These are phyloP conservation scores for Chaetomidium leptoderma DNA, from an alignment of 495 filamentous ascomycete species.

Conservation along the genomic window DNA sequence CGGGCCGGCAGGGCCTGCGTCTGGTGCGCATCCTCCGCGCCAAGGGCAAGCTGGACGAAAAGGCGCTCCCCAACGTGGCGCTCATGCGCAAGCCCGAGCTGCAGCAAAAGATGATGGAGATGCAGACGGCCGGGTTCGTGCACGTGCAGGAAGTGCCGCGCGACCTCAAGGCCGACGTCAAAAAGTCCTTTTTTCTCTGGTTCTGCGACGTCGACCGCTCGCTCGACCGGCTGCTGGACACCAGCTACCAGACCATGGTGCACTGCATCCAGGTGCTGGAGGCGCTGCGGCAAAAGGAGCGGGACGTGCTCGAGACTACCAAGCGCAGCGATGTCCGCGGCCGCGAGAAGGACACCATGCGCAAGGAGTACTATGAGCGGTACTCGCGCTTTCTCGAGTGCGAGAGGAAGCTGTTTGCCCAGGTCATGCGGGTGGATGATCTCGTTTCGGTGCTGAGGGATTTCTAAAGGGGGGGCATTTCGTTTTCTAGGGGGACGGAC, in stretches of 20 bases:
- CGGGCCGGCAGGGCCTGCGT: slow-evolving; percentile 69
- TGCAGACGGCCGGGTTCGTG: slow-evolving; percentile 78
- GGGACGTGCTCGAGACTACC: slow-evolving; percentile 66
- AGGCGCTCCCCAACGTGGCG: slow-evolving; percentile 65
- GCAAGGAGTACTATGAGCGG: slow-evolving; percentile 58
- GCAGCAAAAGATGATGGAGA: slow-evolving; percentile 70
- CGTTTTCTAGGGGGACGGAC: too few species aligned
- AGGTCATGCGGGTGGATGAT: slow-evolving; percentile 76
- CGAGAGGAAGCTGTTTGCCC: slow-evolving; percentile 71
- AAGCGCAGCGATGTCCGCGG: slow-evolving; percentile 79
- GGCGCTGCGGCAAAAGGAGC: slow-evolving; percentile 62
- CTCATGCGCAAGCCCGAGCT: slow-evolving; percentile 76
- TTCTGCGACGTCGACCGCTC: slow-evolving; percentile 75
- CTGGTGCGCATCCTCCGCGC: slow-evolving; percentile 75
- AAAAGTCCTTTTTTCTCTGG: slow-evolving; percentile 82
- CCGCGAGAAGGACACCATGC: slow-evolving; percentile 71
- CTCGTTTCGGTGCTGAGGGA: slow-evolving; percentile 78
- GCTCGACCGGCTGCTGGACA: slow-evolving; percentile 60
- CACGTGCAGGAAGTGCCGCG: slow-evolving; percentile 89
- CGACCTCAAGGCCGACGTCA: slow-evolving; percentile 70
- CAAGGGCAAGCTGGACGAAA: slow-evolving; percentile 90
- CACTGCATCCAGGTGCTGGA: slow-evolving; percentile 70
- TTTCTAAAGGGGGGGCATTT: slow-evolving; percentile 51
- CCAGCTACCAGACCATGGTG: slow-evolving; percentile 85
- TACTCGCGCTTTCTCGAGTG: slow-evolving; percentile 63